These are phyloP conservation scores for Solanum lycopersicoides DNA, from an alignment of 257 asterid genomes.

Conservation along the genomic window DNA sequence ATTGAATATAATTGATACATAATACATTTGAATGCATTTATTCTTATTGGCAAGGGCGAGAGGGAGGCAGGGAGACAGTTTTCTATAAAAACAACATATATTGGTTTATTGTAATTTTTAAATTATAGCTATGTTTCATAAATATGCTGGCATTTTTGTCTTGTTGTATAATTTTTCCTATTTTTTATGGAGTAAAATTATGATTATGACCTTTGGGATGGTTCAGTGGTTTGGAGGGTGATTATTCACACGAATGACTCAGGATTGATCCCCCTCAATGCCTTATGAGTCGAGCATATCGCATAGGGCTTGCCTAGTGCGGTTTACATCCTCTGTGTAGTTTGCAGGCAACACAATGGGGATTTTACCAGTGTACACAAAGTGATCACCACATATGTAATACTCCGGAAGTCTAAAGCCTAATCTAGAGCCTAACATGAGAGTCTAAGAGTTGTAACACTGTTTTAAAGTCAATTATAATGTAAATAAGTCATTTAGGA, in stretches of 20 bases:
- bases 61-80: not conserved
- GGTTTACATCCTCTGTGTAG: not conserved
- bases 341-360: not conserved
- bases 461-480: too few relatives aligned
- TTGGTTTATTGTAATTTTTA: not conserved
- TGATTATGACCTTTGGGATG: not conserved
- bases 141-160: not conserved
- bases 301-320: not conserved
- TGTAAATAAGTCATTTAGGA: too few relatives aligned
- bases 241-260: not conserved
- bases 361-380: not conserved
- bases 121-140: not conserved
- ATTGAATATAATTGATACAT: not conserved
- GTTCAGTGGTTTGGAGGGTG: not conserved
- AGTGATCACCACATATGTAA: not conserved
- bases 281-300: not conserved
- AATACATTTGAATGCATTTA: not conserved
- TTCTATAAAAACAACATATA: not conserved
- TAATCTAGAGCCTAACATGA: too few relatives aligned
- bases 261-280: not conserved
- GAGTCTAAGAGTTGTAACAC: too few relatives aligned
- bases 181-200: not conserved
- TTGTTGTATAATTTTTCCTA: not conserved
- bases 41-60: not conserved
- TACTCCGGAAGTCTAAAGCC: too few relatives aligned